These are phyloP conservation scores for Umbelopsis isabellina DNA, from an alignment of 192 early-diverging fungal species.

Conservation along the genomic window DNA sequence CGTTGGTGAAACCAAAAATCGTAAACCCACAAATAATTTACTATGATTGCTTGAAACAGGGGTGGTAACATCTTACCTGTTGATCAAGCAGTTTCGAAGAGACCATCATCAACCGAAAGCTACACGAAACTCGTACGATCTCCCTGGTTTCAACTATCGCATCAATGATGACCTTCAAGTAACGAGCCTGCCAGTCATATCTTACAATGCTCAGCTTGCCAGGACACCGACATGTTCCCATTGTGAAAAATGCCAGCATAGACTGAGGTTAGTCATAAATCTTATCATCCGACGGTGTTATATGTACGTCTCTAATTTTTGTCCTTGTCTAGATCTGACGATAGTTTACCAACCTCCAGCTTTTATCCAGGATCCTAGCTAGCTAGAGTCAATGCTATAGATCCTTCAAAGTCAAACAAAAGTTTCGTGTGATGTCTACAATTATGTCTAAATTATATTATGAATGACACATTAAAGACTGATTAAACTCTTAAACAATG, in stretches of 20 bases:
- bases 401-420: too few species aligned
- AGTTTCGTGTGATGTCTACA: too few species aligned
- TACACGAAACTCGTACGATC: background rate
- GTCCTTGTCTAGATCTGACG: too few species aligned
- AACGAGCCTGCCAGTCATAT: background rate
- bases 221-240: background rate
- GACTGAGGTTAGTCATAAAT: background rate
- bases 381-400: too few species aligned
- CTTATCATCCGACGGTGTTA: too few species aligned
- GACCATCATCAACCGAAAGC: background rate
- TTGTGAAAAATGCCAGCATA: background rate
- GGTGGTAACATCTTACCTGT: constrained; percentile 34
- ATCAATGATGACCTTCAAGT: background rate
- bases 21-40: background rate
- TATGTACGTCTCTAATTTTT: too few species aligned
- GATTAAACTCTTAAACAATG: too few species aligned
- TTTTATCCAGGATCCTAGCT: too few species aligned
- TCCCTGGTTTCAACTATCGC: background rate
- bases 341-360: too few species aligned
- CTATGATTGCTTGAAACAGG: constrained; percentile 17
- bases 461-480: too few species aligned
- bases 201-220: background rate
- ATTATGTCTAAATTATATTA: too few species aligned
- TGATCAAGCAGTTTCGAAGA: constrained; percentile 36
- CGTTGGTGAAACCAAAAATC: background rate